A percentile compares a stretch with the other conserved stretches of the same genome.
Evolutionary conservation across 2,329 filamentous ascomycete species (phyloP).

Genomic region (Bipolaris sorokiniana): DNA sequence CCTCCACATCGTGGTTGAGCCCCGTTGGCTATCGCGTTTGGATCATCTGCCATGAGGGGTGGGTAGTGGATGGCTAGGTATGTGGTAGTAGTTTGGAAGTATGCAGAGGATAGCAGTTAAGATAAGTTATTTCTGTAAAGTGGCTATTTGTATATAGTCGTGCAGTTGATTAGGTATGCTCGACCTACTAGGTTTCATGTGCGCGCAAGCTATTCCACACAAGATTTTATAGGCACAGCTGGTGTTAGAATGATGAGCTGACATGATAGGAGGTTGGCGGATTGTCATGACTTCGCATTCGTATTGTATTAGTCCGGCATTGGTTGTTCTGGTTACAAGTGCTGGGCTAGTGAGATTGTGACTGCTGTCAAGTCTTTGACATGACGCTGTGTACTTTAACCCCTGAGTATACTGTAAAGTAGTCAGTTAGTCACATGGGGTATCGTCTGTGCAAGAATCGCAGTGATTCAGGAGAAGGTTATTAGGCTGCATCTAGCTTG

Average conservation of each 20-base stretch:
- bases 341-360: slow-evolving; percentile 3
- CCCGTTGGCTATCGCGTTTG: slow-evolving; percentile 9
- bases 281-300: not conserved
- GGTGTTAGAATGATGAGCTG: not conserved
- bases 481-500: not conserved
- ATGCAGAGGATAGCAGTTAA: not conserved
- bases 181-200: no score
- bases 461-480: not conserved
- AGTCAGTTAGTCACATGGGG: not conserved
- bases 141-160: not conserved
- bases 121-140: not conserved
- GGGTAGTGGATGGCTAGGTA: not conserved
- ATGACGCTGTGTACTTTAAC: slow-evolving; percentile 5
- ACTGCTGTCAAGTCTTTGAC: slow-evolving; percentile 1
- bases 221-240: not conserved
- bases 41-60: slow-evolving; percentile 21
- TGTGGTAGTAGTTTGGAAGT: not conserved
- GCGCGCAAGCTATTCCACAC: not conserved
- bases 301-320: not conserved
- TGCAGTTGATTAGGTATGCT: not conserved
- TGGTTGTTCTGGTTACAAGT: slow-evolving; percentile 5
- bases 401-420: not conserved
- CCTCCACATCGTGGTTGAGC: slow-evolving; percentile 28
- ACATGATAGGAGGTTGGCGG: not conserved
- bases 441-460: not conserved